Percentiles rank a stretch among this genome's conserved stretches.
These are phyloP conservation scores for Exutisphaerella laricina DNA, from an alignment of 2,329 filamentous ascomycete genomes.

Conservation along the genomic window DNA sequence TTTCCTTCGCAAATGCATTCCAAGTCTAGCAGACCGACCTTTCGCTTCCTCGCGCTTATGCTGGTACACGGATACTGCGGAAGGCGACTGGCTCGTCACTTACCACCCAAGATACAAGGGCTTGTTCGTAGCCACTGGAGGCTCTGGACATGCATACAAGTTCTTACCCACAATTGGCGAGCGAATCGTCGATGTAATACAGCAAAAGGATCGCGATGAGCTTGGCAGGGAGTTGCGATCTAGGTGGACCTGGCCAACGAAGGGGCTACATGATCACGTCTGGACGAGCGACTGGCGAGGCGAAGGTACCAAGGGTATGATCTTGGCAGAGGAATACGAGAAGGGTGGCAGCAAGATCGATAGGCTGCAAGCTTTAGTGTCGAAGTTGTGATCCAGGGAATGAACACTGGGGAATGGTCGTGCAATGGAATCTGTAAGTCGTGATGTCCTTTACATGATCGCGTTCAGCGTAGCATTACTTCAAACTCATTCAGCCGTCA, in stretches of 20 bases:
- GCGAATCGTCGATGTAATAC: constrained; percentile 49
- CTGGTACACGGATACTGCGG: constrained; percentile 54
- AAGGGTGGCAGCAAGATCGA: constrained; percentile 3
- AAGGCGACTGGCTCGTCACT: constrained; percentile 52
- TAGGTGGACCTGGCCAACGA: constrained; percentile 55
- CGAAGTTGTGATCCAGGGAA: constrained; percentile 6
- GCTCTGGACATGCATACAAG: constrained; percentile 59
- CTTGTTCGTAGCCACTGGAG: constrained; percentile 56
- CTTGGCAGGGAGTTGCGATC: constrained; percentile 47
- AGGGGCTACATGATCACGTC: constrained; percentile 33
- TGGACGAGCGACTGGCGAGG: constrained; percentile 38
- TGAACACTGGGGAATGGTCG: no score
- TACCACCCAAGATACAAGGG: constrained; percentile 47
- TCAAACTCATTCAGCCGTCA: no score
- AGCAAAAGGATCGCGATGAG: constrained; percentile 36
- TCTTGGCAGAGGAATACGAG: constrained; percentile 34
- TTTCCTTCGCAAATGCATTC: constrained; percentile 53
- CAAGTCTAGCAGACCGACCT: constrained; percentile 34
- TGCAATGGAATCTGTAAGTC: no score
- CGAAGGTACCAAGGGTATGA: constrained; percentile 32
- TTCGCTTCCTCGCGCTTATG: constrained; percentile 47
- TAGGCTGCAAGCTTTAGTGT: neutral
- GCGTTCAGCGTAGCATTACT: no score
- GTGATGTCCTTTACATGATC: no score
- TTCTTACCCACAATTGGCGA: constrained; percentile 55